Evolutionary conservation across 441 rosid genomes (phyloP), one percentile per base, ranked within the genome.

Genomic region (Arabidopsis hybrid): DNA sequence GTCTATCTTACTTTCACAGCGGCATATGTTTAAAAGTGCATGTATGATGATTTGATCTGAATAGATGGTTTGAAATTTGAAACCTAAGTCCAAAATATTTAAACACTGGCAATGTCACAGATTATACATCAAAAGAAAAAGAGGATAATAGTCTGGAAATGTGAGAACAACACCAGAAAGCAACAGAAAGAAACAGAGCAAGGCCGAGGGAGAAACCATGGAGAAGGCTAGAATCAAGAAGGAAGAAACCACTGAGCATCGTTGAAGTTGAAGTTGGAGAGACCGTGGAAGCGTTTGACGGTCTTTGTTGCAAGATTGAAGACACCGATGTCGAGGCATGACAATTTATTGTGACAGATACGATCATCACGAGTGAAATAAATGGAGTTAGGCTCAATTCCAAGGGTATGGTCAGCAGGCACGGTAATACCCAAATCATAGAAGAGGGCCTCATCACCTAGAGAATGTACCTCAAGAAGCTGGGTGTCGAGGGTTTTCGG

Each of bases 151-250:
- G 7, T 46, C 7, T 45, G 49, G 49, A 14, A 46, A n/a, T 45
- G 49, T 45, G 8, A 13, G 7, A 45, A 45, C 0, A 45, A 45
- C 47, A 42, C 6, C 14, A 11, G 6, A 42, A 42, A 11, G 46
- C 46, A 42, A 42, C 26, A 21, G 46, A 45, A 13, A 5, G 21
- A 46, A 46, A 14, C 51, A 46, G 7, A 34, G 35, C 45, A 58
- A 58, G 45, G 21, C 26, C 26, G 26, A 3, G 67, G 29, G n/a
- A 45, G 13, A 62, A 62, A 43, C 67, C 67, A 45, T n/a, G 26
- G 26, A 21, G 26, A 21, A 21, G 26, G 26, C 26, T 21, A 21
- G 26, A 21, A 21, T 21, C 26, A 21, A 21, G 26, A 21, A 21
- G 26, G 26, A 21, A 21, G 26, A 21, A 21, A 21, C 26, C 26